These are phyloP conservation scores for Talaromyces verruculosus DNA, from an alignment of 2,329 filamentous ascomycete genomes.

Conservation along the genomic window DNA sequence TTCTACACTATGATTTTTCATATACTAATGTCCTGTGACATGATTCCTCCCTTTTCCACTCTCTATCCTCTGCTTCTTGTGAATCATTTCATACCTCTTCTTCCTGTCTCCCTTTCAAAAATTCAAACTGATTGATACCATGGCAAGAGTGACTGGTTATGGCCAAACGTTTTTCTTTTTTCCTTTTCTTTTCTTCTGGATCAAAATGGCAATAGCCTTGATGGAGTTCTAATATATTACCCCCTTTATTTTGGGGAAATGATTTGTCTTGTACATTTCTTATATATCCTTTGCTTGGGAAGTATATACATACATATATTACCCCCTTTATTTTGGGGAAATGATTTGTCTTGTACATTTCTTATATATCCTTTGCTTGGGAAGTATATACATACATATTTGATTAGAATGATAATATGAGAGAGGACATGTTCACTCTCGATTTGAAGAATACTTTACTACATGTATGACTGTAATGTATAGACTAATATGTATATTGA, in stretches of 20 bases:
- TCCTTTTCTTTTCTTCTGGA: background rate
- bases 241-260: background rate
- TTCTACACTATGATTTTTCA: background rate
- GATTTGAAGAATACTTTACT: background rate
- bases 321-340: too few relatives aligned
- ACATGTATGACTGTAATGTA: background rate
- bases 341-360: background rate
- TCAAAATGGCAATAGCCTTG: constrained; percentile 10
- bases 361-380: constrained; percentile 10
- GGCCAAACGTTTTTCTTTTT: constrained; percentile 5
- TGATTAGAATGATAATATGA: constrained; percentile 1
- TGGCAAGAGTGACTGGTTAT: constrained; percentile 1
- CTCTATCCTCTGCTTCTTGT: constrained; percentile 3
- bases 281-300: constrained; percentile 14
- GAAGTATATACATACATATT: background rate
- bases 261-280: background rate
- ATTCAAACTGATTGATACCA: constrained; percentile 11
- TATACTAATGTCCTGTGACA: background rate
- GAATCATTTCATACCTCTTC: background rate
- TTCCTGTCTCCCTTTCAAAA: background rate
- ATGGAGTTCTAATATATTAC: constrained; percentile 10
- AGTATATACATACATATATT: background rate
- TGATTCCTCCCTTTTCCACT: background rate
- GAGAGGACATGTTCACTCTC: background rate
- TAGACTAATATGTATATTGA: too few relatives aligned